phyloP scores from a whole-genome alignment of 2,329 filamentous ascomycete genomes.

The Cercospora janseana region DNA sequence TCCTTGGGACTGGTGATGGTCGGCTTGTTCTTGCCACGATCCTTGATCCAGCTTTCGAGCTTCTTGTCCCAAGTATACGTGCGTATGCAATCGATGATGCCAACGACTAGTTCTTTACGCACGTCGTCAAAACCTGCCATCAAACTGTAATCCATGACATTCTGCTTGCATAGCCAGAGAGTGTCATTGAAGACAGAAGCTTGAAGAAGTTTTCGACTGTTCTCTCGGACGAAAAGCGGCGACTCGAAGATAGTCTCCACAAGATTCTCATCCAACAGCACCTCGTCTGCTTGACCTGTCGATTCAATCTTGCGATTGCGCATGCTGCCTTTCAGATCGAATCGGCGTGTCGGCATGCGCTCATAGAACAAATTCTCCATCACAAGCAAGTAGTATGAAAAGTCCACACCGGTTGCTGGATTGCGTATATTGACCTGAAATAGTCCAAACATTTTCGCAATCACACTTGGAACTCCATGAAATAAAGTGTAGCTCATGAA shows the following conservation, averaged over 20 bases:
- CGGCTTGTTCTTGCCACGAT: conserved; percentile 81
- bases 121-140: conserved; percentile 97
- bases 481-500: conserved; percentile 97
- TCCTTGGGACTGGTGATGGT: conserved; percentile 97
- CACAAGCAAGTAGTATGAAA: conserved; percentile 88
- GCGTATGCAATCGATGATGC: conserved; percentile 96
- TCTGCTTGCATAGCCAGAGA: conserved; percentile 86
- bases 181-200: conserved; percentile 98
- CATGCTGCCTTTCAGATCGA: conserved; percentile 98
- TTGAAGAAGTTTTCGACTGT: conserved; percentile 89
- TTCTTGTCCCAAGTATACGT: conserved; percentile 99
- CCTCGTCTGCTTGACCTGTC: conserved; percentile 93
- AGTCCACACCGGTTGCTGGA: conserved; percentile 82
- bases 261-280: conserved; percentile 96
- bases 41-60: conserved; percentile 99
- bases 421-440: conserved; percentile 98
- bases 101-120: conserved; percentile 87
- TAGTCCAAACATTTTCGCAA: conserved; percentile 98
- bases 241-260: conserved; percentile 99
- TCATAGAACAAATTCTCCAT: conserved; percentile 99
- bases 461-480: conserved; percentile 87
- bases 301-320: conserved; percentile 95
- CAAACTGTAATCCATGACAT: conserved; percentile 98
- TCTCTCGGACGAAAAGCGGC: conserved; percentile 89
- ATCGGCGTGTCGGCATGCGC: conserved; percentile 72